These are phyloP conservation scores for Tricharina praecox DNA, from an alignment of 495 filamentous ascomycete genomes.

Conservation along the genomic window DNA sequence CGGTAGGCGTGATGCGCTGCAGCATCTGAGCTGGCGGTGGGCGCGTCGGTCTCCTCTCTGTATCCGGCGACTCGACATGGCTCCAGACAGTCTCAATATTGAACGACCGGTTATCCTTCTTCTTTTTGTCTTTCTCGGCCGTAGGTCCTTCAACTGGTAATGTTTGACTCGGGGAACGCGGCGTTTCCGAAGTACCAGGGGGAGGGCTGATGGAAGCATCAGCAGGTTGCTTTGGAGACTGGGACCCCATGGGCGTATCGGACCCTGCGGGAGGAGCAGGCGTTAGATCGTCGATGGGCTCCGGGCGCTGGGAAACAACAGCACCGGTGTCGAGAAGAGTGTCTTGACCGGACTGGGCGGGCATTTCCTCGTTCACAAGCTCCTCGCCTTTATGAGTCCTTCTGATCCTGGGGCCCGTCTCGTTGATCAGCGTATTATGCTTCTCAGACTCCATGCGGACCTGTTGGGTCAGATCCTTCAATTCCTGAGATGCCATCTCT, in stretches of 20 bases:
- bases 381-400: conserved; percentile 95
- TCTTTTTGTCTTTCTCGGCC: conserved; percentile 12
- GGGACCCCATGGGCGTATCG: not conserved
- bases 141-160: not conserved
- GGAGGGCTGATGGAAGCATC: conserved; percentile 20
- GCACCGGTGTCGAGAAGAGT: conserved; percentile 15
- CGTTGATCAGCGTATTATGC: conserved; percentile 68
- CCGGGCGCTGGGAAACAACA: conserved; percentile 11
- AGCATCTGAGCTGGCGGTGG: conserved; percentile 25
- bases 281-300: conserved; percentile 4
- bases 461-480: conserved; percentile 59
- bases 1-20: conserved; percentile 34
- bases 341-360: conserved; percentile 17
- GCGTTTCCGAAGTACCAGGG: conserved; percentile 8
- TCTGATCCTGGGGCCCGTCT: conserved; percentile 67
- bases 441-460: conserved; percentile 55
- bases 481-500: conserved; percentile 81
- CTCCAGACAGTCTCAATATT: conserved; percentile 41
- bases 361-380: conserved; percentile 48
- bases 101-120: conserved; percentile 33
- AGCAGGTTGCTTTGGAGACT: not conserved
- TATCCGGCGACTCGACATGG: conserved; percentile 35
- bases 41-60: conserved; percentile 21
- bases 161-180: conserved; percentile 7
- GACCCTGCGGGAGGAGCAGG: not conserved